These are phyloP conservation scores for Neurospora crassa DNA, from an alignment of 2,329 filamentous ascomycete genomes.

Conservation along the genomic window DNA sequence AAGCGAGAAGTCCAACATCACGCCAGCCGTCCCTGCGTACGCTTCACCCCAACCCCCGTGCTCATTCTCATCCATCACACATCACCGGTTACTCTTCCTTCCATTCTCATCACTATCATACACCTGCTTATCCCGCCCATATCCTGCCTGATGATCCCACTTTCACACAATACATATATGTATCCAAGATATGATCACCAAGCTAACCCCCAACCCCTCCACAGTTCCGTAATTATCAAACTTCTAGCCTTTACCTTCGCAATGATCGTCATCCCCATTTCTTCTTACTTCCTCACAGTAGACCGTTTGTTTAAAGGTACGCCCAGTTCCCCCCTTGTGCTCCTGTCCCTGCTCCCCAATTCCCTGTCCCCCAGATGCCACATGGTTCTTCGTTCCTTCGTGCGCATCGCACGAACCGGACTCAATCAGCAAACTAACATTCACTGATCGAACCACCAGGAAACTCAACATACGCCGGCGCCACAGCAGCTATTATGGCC, in stretches of 20 bases:
- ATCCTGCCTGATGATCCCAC: not conserved
- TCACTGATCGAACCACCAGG: conserved; percentile 31
- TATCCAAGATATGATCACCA: not conserved
- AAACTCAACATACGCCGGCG: conserved; percentile 81
- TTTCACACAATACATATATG: not conserved
- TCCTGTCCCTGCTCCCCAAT: not conserved
- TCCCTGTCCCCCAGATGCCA: not conserved
- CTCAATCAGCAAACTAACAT: not conserved
- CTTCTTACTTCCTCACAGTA: conserved; percentile 77
- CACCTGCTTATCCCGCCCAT: not conserved
- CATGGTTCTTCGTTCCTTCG: not conserved
- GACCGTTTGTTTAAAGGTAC: conserved; percentile 69
- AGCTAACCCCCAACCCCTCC: not conserved
- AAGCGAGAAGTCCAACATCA: conserved; percentile 56
- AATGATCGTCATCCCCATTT: conserved; percentile 82
- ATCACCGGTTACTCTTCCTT: not conserved
- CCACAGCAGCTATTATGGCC: conserved; percentile 75
- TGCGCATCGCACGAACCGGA: not conserved
- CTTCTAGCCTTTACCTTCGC: conserved; percentile 82
- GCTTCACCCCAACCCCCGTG: conserved; percentile 22
- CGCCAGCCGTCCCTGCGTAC: conserved; percentile 77
- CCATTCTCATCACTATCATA: not conserved
- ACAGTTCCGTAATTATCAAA: conserved; percentile 77
- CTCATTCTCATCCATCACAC: conserved; percentile 5
- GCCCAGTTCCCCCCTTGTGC: conserved; percentile 11